Base-by-base conservation (phyloP, 1,284 basidiomycete species). In the Anthracocystis panici-leucophaei region DNA sequence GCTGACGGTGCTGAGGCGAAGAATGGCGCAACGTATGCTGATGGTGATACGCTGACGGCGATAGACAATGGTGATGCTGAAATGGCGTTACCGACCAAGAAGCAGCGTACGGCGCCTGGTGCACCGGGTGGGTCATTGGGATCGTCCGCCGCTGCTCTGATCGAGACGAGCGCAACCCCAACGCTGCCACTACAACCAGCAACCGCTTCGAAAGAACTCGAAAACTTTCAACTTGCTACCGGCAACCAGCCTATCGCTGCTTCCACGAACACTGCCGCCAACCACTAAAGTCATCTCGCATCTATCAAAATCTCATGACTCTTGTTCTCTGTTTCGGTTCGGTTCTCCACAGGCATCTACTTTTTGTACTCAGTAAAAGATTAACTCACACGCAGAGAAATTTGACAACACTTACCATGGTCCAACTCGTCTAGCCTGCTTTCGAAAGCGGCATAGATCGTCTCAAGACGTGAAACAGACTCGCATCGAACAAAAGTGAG, bases 161-260 rank as follows among this genome's bases (percentile, higher is more conserved):
- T 21, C 29, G 8, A 31, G 33, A 21, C 20, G 40, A 12, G 29
- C n/a, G n/a, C 57, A 25, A 71, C 64, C 9, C 70, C 77, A 1
- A 66, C 67, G 3, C 61, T 79, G 0, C 77, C 77, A 9, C 53
- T 79, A 20, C 74, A 79, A 42, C 57, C 74, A 14, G 64, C 46
- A 10, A 77, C 77, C 5, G 73, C 77, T 1, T 55, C 62, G 2
- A 62, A 53, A 14, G 77, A 79, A 44, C 53, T 79, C 21, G 65
- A 77, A 46, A 79, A 79, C 46, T 79, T 79, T 56, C 58, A 63
- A 20, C 66, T 79, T 11, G 77, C 77, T 0, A 79, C 77, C 8
- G 77, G 77, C 40, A 60, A 56, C n/a, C 57, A 65, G 21, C 72
- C 72, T 2, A 62, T 75, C 25, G 58, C 72, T 8, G 72, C 72